phyloP scores from a whole-genome alignment of 345 rosid species.

The Syzygium oleosum region DNA sequence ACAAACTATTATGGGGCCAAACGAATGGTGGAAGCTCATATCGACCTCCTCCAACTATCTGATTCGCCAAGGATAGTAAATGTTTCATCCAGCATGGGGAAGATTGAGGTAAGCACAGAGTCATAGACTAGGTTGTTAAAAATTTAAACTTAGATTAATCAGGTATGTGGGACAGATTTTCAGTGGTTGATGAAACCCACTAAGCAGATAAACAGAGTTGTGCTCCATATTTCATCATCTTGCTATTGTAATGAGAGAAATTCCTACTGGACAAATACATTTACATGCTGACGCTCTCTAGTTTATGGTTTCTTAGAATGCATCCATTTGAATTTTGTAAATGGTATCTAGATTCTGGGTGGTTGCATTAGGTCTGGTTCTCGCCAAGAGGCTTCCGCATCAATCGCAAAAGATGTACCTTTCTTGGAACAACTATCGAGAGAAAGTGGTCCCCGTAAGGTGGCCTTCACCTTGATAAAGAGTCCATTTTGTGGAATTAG shows the following conservation, averaged over 20 bases:
- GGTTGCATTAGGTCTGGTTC: not conserved
- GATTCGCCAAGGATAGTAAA: constrained; percentile 40
- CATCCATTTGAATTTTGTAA: not conserved
- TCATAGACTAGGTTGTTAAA: not conserved
- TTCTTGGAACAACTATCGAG: not conserved
- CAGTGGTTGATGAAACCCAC: not conserved
- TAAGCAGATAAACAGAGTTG: not conserved
- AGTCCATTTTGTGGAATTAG: not conserved
- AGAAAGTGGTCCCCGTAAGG: not conserved
- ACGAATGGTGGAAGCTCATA: constrained; percentile 34
- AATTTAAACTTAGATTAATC: not conserved
- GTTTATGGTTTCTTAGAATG: not conserved
- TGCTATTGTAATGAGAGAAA: not conserved
- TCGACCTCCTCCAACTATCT: constrained; percentile 34
- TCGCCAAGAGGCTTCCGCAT: not conserved
- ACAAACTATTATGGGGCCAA: constrained; percentile 44
- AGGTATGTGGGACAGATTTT: not conserved
- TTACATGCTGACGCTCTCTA: not conserved
- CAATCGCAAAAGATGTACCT: not conserved
- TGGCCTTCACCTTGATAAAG: not conserved
- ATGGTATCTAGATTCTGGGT: not conserved
- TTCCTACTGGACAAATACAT: not conserved
- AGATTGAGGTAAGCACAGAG: constrained; percentile 19
- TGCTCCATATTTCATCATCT: not conserved
- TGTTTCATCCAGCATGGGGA: constrained; percentile 32